phyloP scores from a whole-genome alignment of 2,329 filamentous ascomycete species.

The Ilyonectria robusta region DNA sequence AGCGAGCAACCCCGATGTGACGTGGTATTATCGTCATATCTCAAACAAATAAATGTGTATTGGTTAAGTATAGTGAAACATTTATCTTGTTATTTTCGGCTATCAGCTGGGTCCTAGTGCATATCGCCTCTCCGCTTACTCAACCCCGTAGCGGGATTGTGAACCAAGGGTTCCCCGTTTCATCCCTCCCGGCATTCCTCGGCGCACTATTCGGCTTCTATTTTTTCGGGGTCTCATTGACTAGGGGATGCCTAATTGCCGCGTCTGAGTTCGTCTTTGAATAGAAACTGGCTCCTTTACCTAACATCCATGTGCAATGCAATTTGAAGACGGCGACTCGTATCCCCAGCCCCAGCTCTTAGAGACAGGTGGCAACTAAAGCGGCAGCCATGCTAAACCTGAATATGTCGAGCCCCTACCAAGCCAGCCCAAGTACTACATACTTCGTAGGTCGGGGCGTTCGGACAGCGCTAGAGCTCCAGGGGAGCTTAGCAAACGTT shows the following conservation, averaged over 20 bases:
- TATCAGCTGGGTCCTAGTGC: background rate
- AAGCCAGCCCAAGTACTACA: conserved; percentile 4
- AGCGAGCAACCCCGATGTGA: background rate
- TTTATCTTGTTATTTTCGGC: background rate
- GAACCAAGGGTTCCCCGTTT: background rate
- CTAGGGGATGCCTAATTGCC: background rate
- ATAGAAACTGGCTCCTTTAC: background rate
- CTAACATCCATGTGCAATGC: too few species aligned
- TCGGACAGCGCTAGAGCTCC: conserved; percentile 15
- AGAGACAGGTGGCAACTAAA: background rate
- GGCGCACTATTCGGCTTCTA: background rate
- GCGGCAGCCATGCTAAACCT: conserved; percentile 16
- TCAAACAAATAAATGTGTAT: background rate
- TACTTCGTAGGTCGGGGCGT: conserved; percentile 18
- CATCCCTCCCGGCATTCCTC: background rate
- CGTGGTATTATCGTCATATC: background rate
- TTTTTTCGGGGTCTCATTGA: background rate
- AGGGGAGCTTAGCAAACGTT: conserved; percentile 21
- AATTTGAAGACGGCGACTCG: background rate
- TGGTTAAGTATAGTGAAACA: background rate
- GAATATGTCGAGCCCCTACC: background rate
- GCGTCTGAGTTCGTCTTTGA: background rate
- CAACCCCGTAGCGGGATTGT: background rate
- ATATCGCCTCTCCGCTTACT: background rate
- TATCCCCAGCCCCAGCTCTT: too few species aligned